These are phyloP conservation scores for Cladophialophora carrionii DNA, from an alignment of 2,329 filamentous ascomycete genomes.

Conservation along the genomic window DNA sequence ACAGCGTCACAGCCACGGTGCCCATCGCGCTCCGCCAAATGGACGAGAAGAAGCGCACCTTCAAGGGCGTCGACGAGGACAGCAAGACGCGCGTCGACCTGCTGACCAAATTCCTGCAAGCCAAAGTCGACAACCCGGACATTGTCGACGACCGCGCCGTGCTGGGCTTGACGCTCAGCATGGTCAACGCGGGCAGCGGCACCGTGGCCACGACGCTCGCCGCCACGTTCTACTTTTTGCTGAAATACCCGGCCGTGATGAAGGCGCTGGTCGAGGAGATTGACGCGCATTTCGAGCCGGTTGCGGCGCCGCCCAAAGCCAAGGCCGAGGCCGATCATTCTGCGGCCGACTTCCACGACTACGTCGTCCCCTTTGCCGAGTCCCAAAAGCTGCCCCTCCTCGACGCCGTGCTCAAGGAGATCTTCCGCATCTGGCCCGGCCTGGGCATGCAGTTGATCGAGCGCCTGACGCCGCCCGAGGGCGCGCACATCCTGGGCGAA, in stretches of 20 bases:
- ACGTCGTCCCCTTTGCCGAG: constrained; percentile 38
- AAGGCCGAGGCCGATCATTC: too few relatives aligned
- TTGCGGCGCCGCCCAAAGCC: too few relatives aligned
- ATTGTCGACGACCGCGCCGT: constrained; percentile 26
- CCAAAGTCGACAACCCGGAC: constrained; percentile 24
- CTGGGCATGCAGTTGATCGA: constrained; percentile 43
- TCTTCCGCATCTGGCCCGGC: constrained; percentile 44
- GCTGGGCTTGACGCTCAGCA: constrained; percentile 32
- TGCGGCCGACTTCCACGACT: constrained; percentile 7
- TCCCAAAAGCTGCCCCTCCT: constrained; percentile 41
- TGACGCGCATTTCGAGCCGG: constrained; percentile 33
- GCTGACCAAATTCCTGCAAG: constrained; percentile 35
- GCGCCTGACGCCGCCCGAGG: constrained; percentile 42
- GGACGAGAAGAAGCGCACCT: constrained; percentile 51
- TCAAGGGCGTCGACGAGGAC: constrained; percentile 12
- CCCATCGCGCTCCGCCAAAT: constrained; percentile 69
- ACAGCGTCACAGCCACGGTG: constrained; percentile 26
- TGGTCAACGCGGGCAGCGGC: constrained; percentile 66
- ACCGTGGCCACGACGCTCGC: constrained; percentile 75
- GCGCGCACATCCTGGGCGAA: constrained; percentile 40
- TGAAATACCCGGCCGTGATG: constrained; percentile 61
- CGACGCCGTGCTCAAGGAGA: constrained; percentile 44
- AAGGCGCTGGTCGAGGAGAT: constrained; percentile 40
- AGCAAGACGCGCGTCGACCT: constrained; percentile 15
- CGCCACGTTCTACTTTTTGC: constrained; percentile 73